Evolutionary conservation across 352 stramenopile species (phyloP).

Genomic region (Albugo candida): DNA sequence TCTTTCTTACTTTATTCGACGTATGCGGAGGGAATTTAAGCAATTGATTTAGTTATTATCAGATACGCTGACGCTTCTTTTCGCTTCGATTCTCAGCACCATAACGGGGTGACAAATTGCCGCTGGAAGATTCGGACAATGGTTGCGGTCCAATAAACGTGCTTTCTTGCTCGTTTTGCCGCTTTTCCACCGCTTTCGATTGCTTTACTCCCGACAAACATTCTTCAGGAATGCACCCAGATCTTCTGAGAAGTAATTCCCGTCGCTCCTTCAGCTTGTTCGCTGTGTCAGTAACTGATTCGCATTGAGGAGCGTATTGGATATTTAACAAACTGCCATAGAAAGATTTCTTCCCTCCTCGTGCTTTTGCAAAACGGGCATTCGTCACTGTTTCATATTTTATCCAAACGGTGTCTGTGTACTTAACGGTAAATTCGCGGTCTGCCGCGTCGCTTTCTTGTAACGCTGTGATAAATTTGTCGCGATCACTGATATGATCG

Average conservation of each 20-base stretch:
- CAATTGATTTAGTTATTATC: conserved; percentile 20
- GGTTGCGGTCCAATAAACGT: conserved; percentile 10
- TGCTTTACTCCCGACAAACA: neutral
- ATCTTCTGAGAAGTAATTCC: conserved; percentile 13
- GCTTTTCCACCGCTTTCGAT: neutral
- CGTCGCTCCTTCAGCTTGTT: conserved; percentile 34
- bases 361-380: conserved; percentile 39
- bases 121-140: conserved; percentile 1
- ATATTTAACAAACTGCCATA: conserved; percentile 40
- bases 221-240: too few relatives aligned
- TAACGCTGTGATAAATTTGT: neutral
- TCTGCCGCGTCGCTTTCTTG: neutral
- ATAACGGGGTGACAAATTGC: neutral
- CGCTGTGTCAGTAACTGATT: conserved; percentile 34
- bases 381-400: conserved; percentile 63
- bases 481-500: conserved; percentile 24
- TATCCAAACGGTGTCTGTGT: conserved; percentile 45
- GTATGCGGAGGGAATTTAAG: conserved; percentile 65
- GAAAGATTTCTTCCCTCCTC: conserved; percentile 36
- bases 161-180: conserved; percentile 1
- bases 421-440: conserved; percentile 7
- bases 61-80: conserved; percentile 24
- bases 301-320: conserved; percentile 37
- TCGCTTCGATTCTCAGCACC: conserved; percentile 1
- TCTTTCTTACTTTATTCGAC: conserved; percentile 52